Evolutionary conservation across 2,329 filamentous ascomycete species (phyloP), one percentile per base, ranked within the genome.

Genomic region (Orbilia quercus): DNA sequence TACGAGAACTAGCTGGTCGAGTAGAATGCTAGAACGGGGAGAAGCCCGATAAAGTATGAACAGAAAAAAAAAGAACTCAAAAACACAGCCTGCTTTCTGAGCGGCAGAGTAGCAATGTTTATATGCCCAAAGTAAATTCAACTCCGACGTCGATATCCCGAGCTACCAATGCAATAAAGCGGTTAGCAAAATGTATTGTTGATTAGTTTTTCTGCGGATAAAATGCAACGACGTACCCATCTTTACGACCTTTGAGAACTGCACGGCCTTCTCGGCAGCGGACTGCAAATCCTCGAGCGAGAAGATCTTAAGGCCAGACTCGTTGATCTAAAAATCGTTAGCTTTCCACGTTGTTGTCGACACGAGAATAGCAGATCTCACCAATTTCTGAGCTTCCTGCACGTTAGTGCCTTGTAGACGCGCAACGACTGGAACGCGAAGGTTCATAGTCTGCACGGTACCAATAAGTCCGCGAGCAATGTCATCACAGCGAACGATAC

Each of bases 171-270:
- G 60, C 58, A 57, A 11, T 20, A 42, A 31, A 23, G 36, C 28
- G 25, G 62, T 48, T 25, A 48, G 25, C 40, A 44, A 53, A 38
- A 40, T 23, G 20, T 2, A 51, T 34, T 6, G 14, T 20, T 11
- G 9, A 36, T 18, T n/a, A 42, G 16, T n/a, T 18, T 7, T 42
- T 16, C 42, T 34, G 11, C 1, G 3, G 28, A 22, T 20, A 59
- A 18, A 34, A 22, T 38, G 23, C 16, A 54, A 51, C 1, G 5
- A 86, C 89, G 85, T 84, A 91, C 89, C 91, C 89, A 96, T 91
- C 89, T 98, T 98, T 79, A 99, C 95, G 78, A 99, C 91, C 88
- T 97, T 98, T 79, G 92, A 97, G 83, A 99, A 94, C 84, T 99
- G 94, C 76, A 99, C 95, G 28, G 93, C 91, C 87, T 96, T 98